Evolutionary conservation across 495 filamentous ascomycete species (phyloP).

Genomic region (Daldinia vernicosa): DNA sequence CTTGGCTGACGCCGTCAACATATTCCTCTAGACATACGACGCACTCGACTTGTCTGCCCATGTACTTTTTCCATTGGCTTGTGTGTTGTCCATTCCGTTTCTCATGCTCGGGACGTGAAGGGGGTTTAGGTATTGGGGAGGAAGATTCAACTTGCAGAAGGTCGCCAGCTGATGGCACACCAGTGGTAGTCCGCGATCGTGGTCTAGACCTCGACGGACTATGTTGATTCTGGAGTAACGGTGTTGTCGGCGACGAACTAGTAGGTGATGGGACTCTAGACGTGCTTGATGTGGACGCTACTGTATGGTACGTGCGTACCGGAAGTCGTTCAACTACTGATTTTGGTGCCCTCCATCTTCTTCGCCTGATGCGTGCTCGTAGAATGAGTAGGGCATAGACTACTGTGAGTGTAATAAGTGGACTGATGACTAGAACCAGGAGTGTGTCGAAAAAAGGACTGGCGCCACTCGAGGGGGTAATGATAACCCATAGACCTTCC

Average conservation of each 20-base stretch:
- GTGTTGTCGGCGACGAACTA: conserved; percentile 76
- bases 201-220: conserved; percentile 62
- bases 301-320: conserved; percentile 91
- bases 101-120: conserved; percentile 51
- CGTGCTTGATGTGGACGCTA: conserved; percentile 70
- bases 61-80: conserved; percentile 81
- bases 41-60: conserved; percentile 88
- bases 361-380: conserved; percentile 85
- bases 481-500: conserved; percentile 93
- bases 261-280: conserved; percentile 62
- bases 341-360: conserved; percentile 95
- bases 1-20: conserved; percentile 88
- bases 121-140: conserved; percentile 43
- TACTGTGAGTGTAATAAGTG: conserved; percentile 87
- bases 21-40: conserved; percentile 99
- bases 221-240: conserved; percentile 71
- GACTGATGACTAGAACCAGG: conserved; percentile 89
- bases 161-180: conserved; percentile 58
- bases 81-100: conserved; percentile 60
- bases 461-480: conserved; percentile 90
- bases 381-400: conserved; percentile 91
- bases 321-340: conserved; percentile 94
- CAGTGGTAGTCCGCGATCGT: conserved; percentile 72
- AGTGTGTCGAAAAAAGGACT: conserved; percentile 97
- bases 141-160: conserved; percentile 50